A percentile compares a stretch with the other conserved stretches of the same genome.
Conservation (phyloP, 768 basidiomycete species). For the Piloderma croceum region DNA sequence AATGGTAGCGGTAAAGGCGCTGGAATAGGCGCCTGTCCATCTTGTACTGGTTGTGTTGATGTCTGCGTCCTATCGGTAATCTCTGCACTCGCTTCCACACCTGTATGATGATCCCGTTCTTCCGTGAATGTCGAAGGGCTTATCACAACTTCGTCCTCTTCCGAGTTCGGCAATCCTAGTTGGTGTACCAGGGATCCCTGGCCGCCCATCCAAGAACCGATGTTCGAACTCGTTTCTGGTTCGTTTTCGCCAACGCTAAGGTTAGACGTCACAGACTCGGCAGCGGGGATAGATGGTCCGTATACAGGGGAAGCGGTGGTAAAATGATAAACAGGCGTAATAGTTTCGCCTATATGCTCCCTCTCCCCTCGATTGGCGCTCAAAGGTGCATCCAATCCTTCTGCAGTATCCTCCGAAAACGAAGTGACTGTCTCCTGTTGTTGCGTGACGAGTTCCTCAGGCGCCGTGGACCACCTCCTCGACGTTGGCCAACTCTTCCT, state of each 20-base stretch:
- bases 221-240: background rate
- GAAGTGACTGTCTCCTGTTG: slow-evolving; percentile 8
- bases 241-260: slow-evolving; percentile 11
- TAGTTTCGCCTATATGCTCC: slow-evolving; percentile 7
- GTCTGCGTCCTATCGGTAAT: slow-evolving; percentile 4
- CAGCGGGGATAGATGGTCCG: background rate
- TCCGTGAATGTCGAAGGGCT: slow-evolving; percentile 12
- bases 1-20: slow-evolving; percentile 12
- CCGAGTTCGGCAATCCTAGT: slow-evolving; percentile 4
- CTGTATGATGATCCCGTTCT: slow-evolving; percentile 1
- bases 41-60: slow-evolving; percentile 8
- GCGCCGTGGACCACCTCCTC: slow-evolving; percentile 29
- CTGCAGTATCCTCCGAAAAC: slow-evolving; percentile 15
- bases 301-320: slow-evolving; percentile 3
- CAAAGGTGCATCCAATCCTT: slow-evolving; percentile 21
- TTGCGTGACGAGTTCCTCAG: slow-evolving; percentile 12
- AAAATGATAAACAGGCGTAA: background rate
- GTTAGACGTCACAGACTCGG: slow-evolving; percentile 11
- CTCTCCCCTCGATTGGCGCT: slow-evolving; percentile 31
- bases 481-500: slow-evolving; percentile 27
- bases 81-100: too few species aligned
- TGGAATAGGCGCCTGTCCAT: slow-evolving; percentile 10
- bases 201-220: slow-evolving; percentile 1
- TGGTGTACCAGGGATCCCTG: background rate
- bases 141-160: slow-evolving; percentile 19